Evolutionary conservation across 257 asterid genomes (phyloP).

Genomic region (Perilla frutescens): DNA sequence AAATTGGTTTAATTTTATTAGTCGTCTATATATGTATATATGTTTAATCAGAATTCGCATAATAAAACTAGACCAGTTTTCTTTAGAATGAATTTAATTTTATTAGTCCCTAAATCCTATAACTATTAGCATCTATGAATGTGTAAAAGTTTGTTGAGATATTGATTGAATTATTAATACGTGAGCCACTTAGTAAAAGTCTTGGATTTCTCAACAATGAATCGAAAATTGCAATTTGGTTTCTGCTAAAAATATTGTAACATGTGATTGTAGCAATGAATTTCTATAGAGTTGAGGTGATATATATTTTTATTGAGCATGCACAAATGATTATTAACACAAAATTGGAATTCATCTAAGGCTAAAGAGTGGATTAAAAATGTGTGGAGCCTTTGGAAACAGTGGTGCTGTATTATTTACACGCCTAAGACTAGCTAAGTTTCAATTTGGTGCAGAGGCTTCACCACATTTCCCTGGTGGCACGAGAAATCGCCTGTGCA

Average conservation of each 20-base stretch:
- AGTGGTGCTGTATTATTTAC: constrained; percentile 52
- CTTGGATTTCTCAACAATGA: no score
- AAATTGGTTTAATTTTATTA: no score
- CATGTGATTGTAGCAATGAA: background rate
- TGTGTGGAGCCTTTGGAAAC: constrained; percentile 30
- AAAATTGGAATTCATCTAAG: constrained; percentile 30
- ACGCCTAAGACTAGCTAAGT: constrained; percentile 32
- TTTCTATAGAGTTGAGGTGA: background rate
- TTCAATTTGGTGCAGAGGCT: constrained; percentile 20
- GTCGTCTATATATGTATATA: no score
- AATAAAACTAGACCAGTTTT: no score
- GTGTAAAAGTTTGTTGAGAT: no score
- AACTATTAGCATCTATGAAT: no score
- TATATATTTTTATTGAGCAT: constrained; percentile 22
- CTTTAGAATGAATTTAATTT: no score
- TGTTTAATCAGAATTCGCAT: no score
- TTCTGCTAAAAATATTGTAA: background rate
- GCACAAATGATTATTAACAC: constrained; percentile 13
- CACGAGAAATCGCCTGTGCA: constrained; percentile 56
- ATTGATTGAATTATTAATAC: background rate
- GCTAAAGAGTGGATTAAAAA: constrained; percentile 30
- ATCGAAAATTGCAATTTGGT: no score
- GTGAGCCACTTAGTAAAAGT: constrained; percentile 32
- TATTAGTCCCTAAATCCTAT: no score
- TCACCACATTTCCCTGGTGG: constrained; percentile 37